A percentile compares a stretch with the other conserved stretches of the same genome.
Evolutionary conservation across 2,329 filamentous ascomycete genomes (phyloP).

Genomic region (Microsporum audouinii): DNA sequence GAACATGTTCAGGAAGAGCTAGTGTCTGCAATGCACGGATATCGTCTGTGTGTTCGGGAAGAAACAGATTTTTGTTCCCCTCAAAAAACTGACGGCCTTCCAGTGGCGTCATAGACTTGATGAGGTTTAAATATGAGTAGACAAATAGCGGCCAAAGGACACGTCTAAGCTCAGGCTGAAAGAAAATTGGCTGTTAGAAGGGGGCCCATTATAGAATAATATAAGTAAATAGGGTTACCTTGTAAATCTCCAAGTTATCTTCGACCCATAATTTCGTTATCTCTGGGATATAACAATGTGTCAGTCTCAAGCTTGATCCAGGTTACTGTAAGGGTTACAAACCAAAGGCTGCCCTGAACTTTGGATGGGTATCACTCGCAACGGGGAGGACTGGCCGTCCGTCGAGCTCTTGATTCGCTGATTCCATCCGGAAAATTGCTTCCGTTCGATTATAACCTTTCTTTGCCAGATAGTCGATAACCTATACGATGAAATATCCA

Average conservation of each 20-base stretch:
- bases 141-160: conserved; percentile 90
- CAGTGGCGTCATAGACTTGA: conserved; percentile 57
- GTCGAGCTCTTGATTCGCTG: conserved; percentile 67
- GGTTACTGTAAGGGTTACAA: conserved; percentile 11
- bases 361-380: conserved; percentile 63
- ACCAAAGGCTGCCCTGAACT: conserved; percentile 63
- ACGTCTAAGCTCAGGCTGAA: conserved; percentile 70
- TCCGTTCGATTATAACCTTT: conserved; percentile 90
- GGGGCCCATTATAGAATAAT: conserved; percentile 9
- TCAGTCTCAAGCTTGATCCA: background rate
- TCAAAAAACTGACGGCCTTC: conserved; percentile 66
- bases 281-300: conserved; percentile 30
- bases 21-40: conserved; percentile 63
- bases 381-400: conserved; percentile 59
- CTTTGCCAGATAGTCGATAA: conserved; percentile 91
- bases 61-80: conserved; percentile 57
- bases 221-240: conserved; percentile 41
- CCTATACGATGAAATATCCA: conserved; percentile 20
- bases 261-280: conserved; percentile 75
- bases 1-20: conserved; percentile 63
- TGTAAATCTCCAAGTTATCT: conserved; percentile 86
- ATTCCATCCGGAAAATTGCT: conserved; percentile 83
- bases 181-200: conserved; percentile 4
- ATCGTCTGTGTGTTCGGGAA: conserved; percentile 68
- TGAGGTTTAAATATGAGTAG: conserved; percentile 76